These are phyloP conservation scores for Leccinum sublutescens DNA, from an alignment of 768 basidiomycete genomes.

Conservation along the genomic window DNA sequence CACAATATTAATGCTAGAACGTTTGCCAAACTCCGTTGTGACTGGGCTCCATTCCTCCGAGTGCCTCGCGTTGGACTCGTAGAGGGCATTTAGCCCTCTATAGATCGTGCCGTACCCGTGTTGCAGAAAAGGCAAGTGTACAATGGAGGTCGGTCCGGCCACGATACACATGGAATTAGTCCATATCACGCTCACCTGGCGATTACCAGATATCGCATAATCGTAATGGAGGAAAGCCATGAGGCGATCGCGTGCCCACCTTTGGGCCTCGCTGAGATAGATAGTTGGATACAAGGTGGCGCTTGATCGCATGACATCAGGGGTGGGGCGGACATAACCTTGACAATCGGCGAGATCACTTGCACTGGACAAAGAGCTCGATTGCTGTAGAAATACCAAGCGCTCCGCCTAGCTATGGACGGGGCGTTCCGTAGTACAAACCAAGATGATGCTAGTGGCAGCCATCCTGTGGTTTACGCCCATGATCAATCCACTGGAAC, in stretches of 20 bases:
- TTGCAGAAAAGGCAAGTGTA: slow-evolving; percentile 4
- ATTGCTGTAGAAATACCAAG: slow-evolving; percentile 2
- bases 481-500: not conserved
- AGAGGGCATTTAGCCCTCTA: slow-evolving; percentile 1
- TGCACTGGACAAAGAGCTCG: slow-evolving; percentile 8
- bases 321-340: slow-evolving; percentile 24
- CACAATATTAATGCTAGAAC: not conserved
- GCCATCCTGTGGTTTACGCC: slow-evolving; percentile 23
- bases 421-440: not conserved
- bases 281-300: slow-evolving; percentile 14
- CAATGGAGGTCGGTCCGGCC: slow-evolving; percentile 18
- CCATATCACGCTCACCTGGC: slow-evolving; percentile 12
- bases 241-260: slow-evolving; percentile 30
- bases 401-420: not conserved
- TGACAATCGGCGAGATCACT: slow-evolving; percentile 17
- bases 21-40: slow-evolving; percentile 6
- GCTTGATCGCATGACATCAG: slow-evolving; percentile 16
- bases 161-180: not conserved
- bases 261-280: not conserved
- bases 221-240: slow-evolving; percentile 10
- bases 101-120: slow-evolving; percentile 5
- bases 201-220: slow-evolving; percentile 15
- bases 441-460: not conserved
- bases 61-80: slow-evolving; percentile 1
- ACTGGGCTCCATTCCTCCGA: not conserved